Conservation (phyloP, 2,329 filamentous ascomycete species). For the Cladosporium sp. region DNA sequence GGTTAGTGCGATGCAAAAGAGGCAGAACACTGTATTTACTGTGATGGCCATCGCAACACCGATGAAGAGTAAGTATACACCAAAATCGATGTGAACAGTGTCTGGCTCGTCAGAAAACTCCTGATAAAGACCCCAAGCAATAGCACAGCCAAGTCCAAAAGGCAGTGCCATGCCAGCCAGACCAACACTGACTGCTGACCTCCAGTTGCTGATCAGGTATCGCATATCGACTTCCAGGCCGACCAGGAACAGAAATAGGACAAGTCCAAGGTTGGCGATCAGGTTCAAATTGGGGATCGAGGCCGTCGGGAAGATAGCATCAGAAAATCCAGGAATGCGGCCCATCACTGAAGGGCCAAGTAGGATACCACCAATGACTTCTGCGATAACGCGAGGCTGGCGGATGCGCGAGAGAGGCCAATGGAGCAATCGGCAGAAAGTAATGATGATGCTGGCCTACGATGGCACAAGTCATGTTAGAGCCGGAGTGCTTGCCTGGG, state of each 20-base stretch:
- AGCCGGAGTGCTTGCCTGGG: not conserved
- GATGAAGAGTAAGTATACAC: slow-evolving; percentile 73
- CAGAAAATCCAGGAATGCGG: slow-evolving; percentile 74
- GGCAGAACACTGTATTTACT: slow-evolving; percentile 43
- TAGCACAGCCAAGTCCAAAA: slow-evolving; percentile 76
- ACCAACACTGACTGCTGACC: slow-evolving; percentile 73
- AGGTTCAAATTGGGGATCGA: slow-evolving; percentile 75
- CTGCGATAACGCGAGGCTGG: slow-evolving; percentile 79
- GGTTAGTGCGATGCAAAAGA: slow-evolving; percentile 11
- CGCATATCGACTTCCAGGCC: slow-evolving; percentile 83
- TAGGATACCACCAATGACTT: slow-evolving; percentile 81
- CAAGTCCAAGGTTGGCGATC: slow-evolving; percentile 78
- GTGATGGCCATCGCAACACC: slow-evolving; percentile 94
- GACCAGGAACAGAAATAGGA: slow-evolving; percentile 84
- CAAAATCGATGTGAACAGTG: slow-evolving; percentile 60
- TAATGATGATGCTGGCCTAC: slow-evolving; percentile 70
- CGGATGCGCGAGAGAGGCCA: slow-evolving; percentile 74
- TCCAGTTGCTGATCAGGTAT: slow-evolving; percentile 77
- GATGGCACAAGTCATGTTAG: not conserved
- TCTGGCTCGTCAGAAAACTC: slow-evolving; percentile 63
- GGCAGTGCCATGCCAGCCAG: slow-evolving; percentile 77
- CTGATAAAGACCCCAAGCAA: slow-evolving; percentile 78
- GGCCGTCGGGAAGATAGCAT: slow-evolving; percentile 71
- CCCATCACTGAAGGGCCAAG: slow-evolving; percentile 87
- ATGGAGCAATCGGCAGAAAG: slow-evolving; percentile 72